Evolutionary conservation across 1,284 basidiomycete genomes (phyloP), one percentile per base, ranked within the genome.

Genomic region (Ustilago cynodontis): DNA sequence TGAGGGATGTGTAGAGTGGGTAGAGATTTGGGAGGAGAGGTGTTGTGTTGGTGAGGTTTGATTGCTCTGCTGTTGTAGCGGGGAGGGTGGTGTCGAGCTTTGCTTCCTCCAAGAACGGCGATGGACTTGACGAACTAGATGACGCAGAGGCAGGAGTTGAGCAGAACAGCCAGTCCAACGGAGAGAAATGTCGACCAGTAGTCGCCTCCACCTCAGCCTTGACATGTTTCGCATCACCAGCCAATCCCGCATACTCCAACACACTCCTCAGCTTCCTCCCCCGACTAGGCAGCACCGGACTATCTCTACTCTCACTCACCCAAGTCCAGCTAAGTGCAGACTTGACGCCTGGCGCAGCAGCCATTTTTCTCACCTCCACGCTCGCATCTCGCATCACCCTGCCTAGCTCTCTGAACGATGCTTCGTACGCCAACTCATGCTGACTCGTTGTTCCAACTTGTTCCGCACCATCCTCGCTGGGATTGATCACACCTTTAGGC

Each of bases 261-360:
- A 73, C 45, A 13, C 62, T 65, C 26, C 55, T 70, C 45, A 69
- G 35, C 49, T 70, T 76, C 13, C 62, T 41, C 3, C 84, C 84
- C 4, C 50, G 47, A 22, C 74, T 79, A 16, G 91, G 91, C 24
- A 92, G 88, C 65, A 90, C 88, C 0, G 87, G 84, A 82, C 93
- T 92, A 81, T 97, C 90, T 24, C 96, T 90, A 1, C 92, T 94
- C 85, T 98, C 94, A 24, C 90, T 88, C 0, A 90, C 88, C 86
- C 90, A 93, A 0, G 90, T 91, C 82, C 98, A 93, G 8, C 91
- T 91, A 1, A 99, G 63, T 0, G 94, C 90, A 0, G 94, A 94
- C 87, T 98, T 99, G 74, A 92, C 63, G 31, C 65, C 82, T 20
- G 53, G 57, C 3, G 55, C 31, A 13, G 45, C 52, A 1, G 72